Evolutionary conservation across 441 rosid species (phyloP), one percentile per base, ranked within the genome.

Genomic region (Dalechampia spathulata): DNA sequence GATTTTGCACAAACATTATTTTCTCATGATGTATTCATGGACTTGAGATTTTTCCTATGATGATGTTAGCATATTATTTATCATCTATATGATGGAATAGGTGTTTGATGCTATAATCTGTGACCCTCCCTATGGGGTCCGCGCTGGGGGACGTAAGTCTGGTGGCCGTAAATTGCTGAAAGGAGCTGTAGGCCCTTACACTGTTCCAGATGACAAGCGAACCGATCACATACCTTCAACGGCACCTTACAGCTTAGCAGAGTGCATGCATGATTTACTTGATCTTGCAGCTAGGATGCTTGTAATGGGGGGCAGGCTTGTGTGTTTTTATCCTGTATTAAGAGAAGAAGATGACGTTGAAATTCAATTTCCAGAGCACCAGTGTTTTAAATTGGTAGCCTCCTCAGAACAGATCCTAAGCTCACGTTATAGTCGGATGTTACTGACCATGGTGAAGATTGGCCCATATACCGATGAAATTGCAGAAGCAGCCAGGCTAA

Each of bases 111-210:
- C 97, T 34, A 90, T 93, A 51, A 75, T 87, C 14, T 90, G 97
- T 26, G 99, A 93, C 64, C 99, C 97, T 42, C 97, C 96, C 16
- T 93, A 87, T 27, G 99, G 99, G 8, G 97, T 93, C 64, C 86
- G 97, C 17, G 99, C 99, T 60, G 90, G 99, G 48, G 99, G 97
- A 13, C 89, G 95, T 28, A 93, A 93, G 67, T 90, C 99, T 0
- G 97, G 99, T 58, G 99, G 97, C 25, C 71, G 99, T 27, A 93
- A 93, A 73, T 72, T 93, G 62, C 78, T 93, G 4, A 85, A 89
- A 64, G 99, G 99, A 42, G 76, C 64, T 17, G 80, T 83, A 47
- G 85, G 73, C 19, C 96, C 99, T 32, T 93, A 93, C 78, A 81
- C 82, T 0, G 86, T 93, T 54, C 94, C 97, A 0, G 96, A 93